Evolutionary conservation across 2,329 filamentous ascomycete genomes (phyloP).

Genomic region (Clarireedia hainanense): DNA sequence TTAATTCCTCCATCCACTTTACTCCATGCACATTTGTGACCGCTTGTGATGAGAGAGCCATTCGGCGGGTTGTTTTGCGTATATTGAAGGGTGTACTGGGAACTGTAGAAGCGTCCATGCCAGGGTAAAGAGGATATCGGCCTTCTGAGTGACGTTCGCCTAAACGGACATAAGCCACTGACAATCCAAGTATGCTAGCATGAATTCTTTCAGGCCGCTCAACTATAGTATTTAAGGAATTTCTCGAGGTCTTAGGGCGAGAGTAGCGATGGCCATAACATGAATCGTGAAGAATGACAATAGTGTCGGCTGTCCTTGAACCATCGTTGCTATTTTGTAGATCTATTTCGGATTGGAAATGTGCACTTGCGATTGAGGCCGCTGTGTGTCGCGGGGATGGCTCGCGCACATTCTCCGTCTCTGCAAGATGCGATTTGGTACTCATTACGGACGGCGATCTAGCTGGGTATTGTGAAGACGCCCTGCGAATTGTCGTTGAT

Average conservation of each 20-base stretch:
- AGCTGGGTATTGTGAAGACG: constrained; percentile 34
- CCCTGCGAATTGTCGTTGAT: constrained; percentile 32
- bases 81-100: constrained; percentile 73
- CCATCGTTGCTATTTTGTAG: constrained; percentile 21
- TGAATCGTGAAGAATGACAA: constrained; percentile 85
- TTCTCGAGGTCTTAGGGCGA: constrained; percentile 68
- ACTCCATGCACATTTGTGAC: constrained; percentile 87
- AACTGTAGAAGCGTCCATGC: constrained; percentile 42
- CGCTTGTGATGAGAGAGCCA: constrained; percentile 64
- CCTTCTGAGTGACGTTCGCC: constrained; percentile 72
- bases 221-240: constrained; percentile 70
- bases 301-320: constrained; percentile 45
- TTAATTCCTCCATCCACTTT: constrained; percentile 91
- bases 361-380: constrained; percentile 32
- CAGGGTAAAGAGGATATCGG: constrained; percentile 57
- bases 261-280: constrained; percentile 94
- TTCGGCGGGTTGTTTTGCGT: constrained; percentile 63
- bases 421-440: constrained; percentile 33
- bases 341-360: constrained; percentile 28
- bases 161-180: constrained; percentile 83
- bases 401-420: constrained; percentile 24
- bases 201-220: constrained; percentile 88
- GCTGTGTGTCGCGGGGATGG: constrained; percentile 38
- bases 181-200: constrained; percentile 73
- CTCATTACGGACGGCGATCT: constrained; percentile 26